phyloP scores from a whole-genome alignment of 305 asterid species.

The Solanum hybrid region DNA sequence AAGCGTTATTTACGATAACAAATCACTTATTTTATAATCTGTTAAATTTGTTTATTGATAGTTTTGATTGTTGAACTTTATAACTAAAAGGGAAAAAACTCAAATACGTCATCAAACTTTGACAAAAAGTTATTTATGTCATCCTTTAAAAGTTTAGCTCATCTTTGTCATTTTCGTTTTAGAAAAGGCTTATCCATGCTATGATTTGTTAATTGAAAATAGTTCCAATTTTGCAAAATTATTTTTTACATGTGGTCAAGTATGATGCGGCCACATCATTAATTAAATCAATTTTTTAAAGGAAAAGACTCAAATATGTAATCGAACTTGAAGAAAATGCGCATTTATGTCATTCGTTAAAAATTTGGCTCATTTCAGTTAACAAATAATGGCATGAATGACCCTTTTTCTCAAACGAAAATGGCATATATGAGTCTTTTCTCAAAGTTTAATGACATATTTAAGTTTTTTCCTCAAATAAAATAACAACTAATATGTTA shows the following conservation, averaged over 20 bases:
- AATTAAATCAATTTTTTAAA: no score
- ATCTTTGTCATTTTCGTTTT: accelerated
- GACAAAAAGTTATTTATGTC: accelerated
- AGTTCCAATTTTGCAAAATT: no score
- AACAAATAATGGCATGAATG: background rate
- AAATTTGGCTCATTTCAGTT: background rate
- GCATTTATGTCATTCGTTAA: no score
- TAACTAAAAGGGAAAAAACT: no score
- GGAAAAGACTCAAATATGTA: background rate
- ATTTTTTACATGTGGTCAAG: background rate
- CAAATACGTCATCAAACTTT: accelerated
- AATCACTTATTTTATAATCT: background rate
- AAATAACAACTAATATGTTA: background rate
- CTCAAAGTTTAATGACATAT: background rate
- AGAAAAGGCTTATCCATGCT: no score
- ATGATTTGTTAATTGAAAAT: background rate
- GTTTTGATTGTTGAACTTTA: no score
- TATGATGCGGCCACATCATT: no score
- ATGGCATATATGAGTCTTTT: no score
- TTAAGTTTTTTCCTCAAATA: no score
- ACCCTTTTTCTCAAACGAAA: background rate
- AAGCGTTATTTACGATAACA: no score
- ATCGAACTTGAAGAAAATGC: no score
- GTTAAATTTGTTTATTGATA: no score
- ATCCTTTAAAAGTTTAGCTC: accelerated